These are phyloP conservation scores for Psidium guajava DNA, from an alignment of 345 rosid genomes.

Conservation along the genomic window DNA sequence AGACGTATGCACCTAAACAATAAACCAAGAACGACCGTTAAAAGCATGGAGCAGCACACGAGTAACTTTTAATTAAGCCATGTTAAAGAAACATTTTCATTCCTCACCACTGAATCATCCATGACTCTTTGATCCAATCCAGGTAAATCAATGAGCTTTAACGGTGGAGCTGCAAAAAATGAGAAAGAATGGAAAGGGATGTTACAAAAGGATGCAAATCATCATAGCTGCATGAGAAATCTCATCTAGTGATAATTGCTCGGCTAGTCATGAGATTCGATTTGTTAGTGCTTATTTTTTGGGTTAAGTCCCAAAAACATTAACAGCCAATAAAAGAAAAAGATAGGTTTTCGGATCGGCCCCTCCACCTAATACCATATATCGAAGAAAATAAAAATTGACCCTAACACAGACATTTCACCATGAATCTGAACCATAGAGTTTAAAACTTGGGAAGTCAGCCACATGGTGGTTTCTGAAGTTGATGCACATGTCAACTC, in stretches of 20 bases:
- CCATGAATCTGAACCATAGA: not conserved
- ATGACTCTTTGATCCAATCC: constrained; percentile 87
- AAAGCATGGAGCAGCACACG: not conserved
- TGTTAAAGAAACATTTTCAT: not conserved
- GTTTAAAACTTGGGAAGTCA: not conserved
- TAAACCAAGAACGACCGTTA: not conserved
- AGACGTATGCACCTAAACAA: not conserved
- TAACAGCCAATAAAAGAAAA: not conserved
- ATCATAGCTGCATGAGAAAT: not conserved
- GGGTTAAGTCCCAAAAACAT: not conserved
- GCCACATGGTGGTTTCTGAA: not conserved
- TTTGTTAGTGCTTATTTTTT: not conserved
- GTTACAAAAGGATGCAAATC: not conserved
- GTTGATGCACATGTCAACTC: not conserved
- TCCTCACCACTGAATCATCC: constrained; percentile 81
- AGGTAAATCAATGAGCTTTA: constrained; percentile 87
- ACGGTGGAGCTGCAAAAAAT: constrained; percentile 64
- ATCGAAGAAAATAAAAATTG: not conserved
- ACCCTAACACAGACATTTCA: not conserved
- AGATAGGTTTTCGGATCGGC: not conserved
- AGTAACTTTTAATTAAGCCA: not conserved
- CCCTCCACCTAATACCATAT: not conserved
- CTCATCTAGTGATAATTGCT: not conserved
- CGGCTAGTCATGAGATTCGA: not conserved
- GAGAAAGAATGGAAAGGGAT: not conserved